Percentiles rank a stretch among this genome's conserved stretches.
These are phyloP conservation scores for Theobroma grandiflorum DNA, from an alignment of 441 rosid genomes.

Conservation along the genomic window DNA sequence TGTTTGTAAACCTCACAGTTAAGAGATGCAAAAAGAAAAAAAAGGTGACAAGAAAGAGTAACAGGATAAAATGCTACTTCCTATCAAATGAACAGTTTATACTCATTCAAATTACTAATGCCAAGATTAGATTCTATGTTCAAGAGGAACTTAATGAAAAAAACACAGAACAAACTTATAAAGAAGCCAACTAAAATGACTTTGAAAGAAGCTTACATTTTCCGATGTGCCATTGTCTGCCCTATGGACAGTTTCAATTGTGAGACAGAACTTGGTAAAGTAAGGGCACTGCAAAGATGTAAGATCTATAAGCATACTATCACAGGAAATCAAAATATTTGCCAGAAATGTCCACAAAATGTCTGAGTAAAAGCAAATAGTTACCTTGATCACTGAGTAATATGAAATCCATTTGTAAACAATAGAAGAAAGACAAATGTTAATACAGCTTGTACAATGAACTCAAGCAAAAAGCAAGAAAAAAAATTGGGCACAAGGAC, in stretches of 20 bases:
- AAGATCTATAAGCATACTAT: slow-evolving; percentile 17
- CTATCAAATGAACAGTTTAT: not conserved
- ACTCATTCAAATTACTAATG: slow-evolving; percentile 2
- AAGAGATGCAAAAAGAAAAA: slow-evolving; percentile 25
- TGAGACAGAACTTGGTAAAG: slow-evolving; percentile 64
- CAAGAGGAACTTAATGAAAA: not conserved
- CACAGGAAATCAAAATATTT: slow-evolving; percentile 7
- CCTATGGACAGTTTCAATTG: slow-evolving; percentile 64
- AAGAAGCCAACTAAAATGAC: not conserved
- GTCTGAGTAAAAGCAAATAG: not conserved
- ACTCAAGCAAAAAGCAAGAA: not conserved
- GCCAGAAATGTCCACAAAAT: not conserved
- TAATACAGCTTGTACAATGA: slow-evolving; percentile 27
- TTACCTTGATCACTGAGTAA: slow-evolving; percentile 69
- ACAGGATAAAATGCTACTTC: slow-evolving; percentile 13
- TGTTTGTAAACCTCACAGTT: slow-evolving; percentile 31
- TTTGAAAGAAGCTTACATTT: slow-evolving; percentile 53
- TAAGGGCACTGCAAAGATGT: slow-evolving; percentile 66
- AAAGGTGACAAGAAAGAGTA: slow-evolving; percentile 8
- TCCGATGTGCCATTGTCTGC: slow-evolving; percentile 66
- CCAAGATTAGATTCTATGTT: not conserved
- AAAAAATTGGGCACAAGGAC: slow-evolving; percentile 1
- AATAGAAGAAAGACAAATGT: slow-evolving; percentile 30
- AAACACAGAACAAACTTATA: not conserved
- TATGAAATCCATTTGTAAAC: slow-evolving; percentile 30